phyloP scores from a whole-genome alignment of 2,329 filamentous ascomycete species.

The Diaporthe batatas region DNA sequence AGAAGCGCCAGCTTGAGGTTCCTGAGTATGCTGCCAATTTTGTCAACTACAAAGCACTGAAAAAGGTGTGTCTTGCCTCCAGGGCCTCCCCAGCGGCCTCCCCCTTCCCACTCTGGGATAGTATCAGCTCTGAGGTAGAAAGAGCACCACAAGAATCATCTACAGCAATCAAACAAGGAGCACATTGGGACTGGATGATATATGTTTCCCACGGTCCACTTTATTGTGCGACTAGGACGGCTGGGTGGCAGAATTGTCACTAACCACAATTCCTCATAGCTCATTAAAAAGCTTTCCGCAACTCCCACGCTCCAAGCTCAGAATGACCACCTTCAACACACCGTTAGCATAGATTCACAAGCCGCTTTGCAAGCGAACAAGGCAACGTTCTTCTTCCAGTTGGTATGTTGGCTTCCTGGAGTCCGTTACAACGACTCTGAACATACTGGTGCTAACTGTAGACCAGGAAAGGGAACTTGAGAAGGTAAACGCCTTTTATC shows the following conservation, averaged over 20 bases:
- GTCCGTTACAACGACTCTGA: conserved; percentile 20
- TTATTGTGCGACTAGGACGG: not conserved
- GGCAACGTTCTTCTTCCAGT: conserved; percentile 97
- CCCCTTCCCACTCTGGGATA: not conserved
- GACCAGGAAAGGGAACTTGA: conserved; percentile 93
- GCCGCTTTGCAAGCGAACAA: conserved; percentile 94
- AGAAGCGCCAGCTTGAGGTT: conserved; percentile 98
- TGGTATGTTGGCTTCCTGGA: conserved; percentile 70
- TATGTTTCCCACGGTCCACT: not conserved
- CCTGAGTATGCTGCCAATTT: conserved; percentile 99
- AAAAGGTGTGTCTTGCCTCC: conserved; percentile 78
- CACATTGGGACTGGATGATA: not conserved
- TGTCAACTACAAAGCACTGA: conserved; percentile 98
- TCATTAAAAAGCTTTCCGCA: conserved; percentile 97
- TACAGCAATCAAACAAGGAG: not conserved
- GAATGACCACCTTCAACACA: conserved; percentile 68
- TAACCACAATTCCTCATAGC: conserved; percentile 67
- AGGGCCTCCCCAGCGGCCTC: not conserved
- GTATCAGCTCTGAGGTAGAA: not conserved
- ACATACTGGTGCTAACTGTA: conserved; percentile 55
- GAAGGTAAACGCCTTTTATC: conserved; percentile 97
- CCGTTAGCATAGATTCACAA: conserved; percentile 78
- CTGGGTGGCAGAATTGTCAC: conserved; percentile 41
- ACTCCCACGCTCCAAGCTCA: conserved; percentile 87
- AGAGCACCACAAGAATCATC: conserved; percentile 16